A percentile compares a stretch with the other conserved stretches of the same genome.
phyloP scores from a whole-genome alignment of 192 early-diverging fungal species.

The Coemansia sp. region DNA sequence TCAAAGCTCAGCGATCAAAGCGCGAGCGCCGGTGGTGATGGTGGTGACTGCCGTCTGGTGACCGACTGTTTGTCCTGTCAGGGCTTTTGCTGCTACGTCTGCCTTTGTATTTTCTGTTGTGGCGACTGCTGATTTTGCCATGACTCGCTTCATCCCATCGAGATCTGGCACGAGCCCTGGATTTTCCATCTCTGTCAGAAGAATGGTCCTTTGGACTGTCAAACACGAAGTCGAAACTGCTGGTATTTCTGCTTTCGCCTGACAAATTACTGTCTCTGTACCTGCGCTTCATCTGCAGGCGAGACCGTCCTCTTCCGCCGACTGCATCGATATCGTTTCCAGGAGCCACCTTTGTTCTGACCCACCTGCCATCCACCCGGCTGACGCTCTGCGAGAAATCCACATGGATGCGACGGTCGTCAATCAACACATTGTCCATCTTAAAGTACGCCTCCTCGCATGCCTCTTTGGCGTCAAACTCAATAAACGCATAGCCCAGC shows the following conservation, averaged over 20 bases:
- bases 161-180: too few species aligned
- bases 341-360: slow-evolving; percentile 27
- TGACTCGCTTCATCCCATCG: too few species aligned
- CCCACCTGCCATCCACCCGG: slow-evolving; percentile 79
- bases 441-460: slow-evolving; percentile 95
- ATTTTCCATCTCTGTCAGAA: background rate
- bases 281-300: slow-evolving; percentile 11
- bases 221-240: slow-evolving; percentile 42
- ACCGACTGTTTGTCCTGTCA: too few species aligned
- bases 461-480: slow-evolving; percentile 84
- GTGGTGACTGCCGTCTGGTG: too few species aligned
- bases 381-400: slow-evolving; percentile 98
- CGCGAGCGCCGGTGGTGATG: too few species aligned
- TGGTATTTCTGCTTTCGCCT: background rate
- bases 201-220: slow-evolving; percentile 5
- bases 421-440: slow-evolving; percentile 96
- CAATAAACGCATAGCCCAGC: slow-evolving; percentile 94
- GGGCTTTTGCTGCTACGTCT: too few species aligned
- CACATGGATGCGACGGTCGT: slow-evolving; percentile 94
- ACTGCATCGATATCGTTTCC: background rate
- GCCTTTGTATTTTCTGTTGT: too few species aligned
- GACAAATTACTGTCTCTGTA: slow-evolving; percentile 4
- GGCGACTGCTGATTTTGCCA: too few species aligned
- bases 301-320: background rate
- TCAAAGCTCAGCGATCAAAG: too few species aligned